Conservation (phyloP, 768 basidiomycete genomes). For the Imleria badia region DNA sequence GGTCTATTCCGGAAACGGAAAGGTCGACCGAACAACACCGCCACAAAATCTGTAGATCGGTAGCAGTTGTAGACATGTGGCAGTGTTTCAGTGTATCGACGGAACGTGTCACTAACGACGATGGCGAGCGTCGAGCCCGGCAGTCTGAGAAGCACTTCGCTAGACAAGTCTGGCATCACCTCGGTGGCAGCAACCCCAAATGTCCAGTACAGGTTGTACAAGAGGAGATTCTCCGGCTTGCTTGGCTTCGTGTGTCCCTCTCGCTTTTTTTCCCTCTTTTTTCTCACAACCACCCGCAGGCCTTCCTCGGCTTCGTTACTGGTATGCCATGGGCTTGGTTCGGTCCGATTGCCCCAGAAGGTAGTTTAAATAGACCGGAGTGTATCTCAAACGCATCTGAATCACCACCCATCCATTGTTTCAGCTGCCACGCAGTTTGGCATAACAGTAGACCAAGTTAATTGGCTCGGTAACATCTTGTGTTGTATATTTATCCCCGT, state of each 20-base stretch:
- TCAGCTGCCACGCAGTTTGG: slow-evolving; percentile 63
- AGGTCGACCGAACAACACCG: not conserved
- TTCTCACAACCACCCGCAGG: slow-evolving; percentile 34
- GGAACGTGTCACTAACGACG: not conserved
- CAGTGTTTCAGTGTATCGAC: not conserved
- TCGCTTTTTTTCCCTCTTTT: not conserved
- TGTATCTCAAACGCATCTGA: not conserved
- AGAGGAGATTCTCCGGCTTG: slow-evolving; percentile 63
- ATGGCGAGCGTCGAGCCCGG: not conserved
- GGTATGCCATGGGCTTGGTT: slow-evolving; percentile 83
- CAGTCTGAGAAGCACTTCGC: not conserved
- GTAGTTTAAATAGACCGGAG: slow-evolving; percentile 38
- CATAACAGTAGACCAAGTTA: slow-evolving; percentile 70
- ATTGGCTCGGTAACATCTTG: slow-evolving; percentile 78
- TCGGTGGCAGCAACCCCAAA: not conserved
- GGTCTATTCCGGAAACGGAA: slow-evolving; percentile 24
- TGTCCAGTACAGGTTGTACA: slow-evolving; percentile 61
- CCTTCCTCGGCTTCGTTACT: slow-evolving; percentile 58
- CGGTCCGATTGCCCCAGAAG: slow-evolving; percentile 72
- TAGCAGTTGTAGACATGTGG: not conserved
- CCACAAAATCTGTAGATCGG: not conserved
- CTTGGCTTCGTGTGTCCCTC: slow-evolving; percentile 48
- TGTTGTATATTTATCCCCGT: slow-evolving; percentile 61
- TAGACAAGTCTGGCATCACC: not conserved
- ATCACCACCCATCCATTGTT: not conserved